Base-by-base conservation (phyloP, 768 basidiomycete genomes). In the Leccinellum luteum region DNA sequence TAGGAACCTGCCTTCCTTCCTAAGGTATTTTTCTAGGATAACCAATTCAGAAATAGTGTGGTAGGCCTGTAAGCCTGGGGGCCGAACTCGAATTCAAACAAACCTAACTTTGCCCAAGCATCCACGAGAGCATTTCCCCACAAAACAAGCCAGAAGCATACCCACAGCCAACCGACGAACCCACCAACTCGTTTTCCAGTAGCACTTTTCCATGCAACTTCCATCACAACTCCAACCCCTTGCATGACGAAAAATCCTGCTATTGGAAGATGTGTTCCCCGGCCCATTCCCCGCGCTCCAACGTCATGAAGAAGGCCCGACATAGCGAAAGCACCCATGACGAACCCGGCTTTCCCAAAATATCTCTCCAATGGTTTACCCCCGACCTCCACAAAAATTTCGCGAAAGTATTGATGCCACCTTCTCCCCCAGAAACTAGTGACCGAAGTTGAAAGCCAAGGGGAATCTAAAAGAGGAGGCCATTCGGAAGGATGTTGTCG, bases 401-500 rank as follows among this genome's bases (percentile, higher is more conserved):
- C 79, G 13, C 86, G 79, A 64, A 87, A 85, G 6, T 83, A 57
- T 63, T 88, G 86, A 61, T 90, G 88, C 88, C 89, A 90, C n/a
- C 80, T 72, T 55, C 59, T 67, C 4, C 79, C 75, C 89, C 88
- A 90, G 56, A 86, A 82, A 23, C 84, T 79, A 35, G 73, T 68
- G n/a, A 90, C 69, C 4, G 85, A 87, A 3, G 81, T 82, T 1
- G 83, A 67, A 10, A 66, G 43, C 80, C 81, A 89, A 4, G 88
- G 88, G 6, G 71, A 51, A 54, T 81, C 73, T 67, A 87, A 87
- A 23, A 84, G 57, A 1, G 85, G 87, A 0, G 87, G 88, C 85
- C 86, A 89, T 51, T 82, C 76, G 0, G 72, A 73, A 0, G 79
- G 78, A 48, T 74, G 60, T 66, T 86, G 84, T 25, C 66, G 63